phyloP scores from a whole-genome alignment of 352 stramenopile species.

The Globisporangium viniferum region DNA sequence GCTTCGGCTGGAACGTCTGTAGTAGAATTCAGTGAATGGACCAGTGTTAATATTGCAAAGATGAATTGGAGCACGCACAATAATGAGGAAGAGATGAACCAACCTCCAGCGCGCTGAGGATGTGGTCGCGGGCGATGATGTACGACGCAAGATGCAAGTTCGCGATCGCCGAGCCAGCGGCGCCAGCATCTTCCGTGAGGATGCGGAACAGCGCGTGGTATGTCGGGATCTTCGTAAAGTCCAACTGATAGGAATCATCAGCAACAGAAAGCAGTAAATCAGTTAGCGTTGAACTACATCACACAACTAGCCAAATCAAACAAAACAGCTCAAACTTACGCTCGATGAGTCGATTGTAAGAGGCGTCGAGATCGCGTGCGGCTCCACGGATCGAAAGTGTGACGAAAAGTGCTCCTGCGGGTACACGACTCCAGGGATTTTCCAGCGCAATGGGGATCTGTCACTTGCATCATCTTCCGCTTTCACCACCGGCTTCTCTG shows the following conservation, averaged over 20 bases:
- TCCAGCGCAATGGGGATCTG: constrained; percentile 32
- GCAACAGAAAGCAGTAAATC: neutral
- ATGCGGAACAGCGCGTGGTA: constrained; percentile 72
- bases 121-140: constrained; percentile 47
- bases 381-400: constrained; percentile 32
- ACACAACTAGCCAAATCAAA: neutral
- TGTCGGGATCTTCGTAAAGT: constrained; percentile 55
- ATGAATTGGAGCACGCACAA: neutral
- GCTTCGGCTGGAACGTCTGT: constrained; percentile 65
- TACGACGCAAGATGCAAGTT: constrained; percentile 73
- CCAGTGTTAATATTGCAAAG: neutral
- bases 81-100: neutral
- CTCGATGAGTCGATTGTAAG: constrained; percentile 48
- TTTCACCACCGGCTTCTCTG: constrained; percentile 7
- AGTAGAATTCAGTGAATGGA: neutral
- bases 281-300: neutral
- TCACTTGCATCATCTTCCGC: neutral
- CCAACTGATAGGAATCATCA: constrained; percentile 27
- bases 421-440: constrained; percentile 50
- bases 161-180: constrained; percentile 55
- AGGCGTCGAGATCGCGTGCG: constrained; percentile 35
- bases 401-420: constrained; percentile 51
- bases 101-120: constrained; percentile 55
- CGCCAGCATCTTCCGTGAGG: constrained; percentile 68
- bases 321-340: constrained; percentile 22